Evolutionary conservation across 2,329 filamentous ascomycete species (phyloP), one percentile per base, ranked within the genome.

Genomic region (Monilinia laxa): DNA sequence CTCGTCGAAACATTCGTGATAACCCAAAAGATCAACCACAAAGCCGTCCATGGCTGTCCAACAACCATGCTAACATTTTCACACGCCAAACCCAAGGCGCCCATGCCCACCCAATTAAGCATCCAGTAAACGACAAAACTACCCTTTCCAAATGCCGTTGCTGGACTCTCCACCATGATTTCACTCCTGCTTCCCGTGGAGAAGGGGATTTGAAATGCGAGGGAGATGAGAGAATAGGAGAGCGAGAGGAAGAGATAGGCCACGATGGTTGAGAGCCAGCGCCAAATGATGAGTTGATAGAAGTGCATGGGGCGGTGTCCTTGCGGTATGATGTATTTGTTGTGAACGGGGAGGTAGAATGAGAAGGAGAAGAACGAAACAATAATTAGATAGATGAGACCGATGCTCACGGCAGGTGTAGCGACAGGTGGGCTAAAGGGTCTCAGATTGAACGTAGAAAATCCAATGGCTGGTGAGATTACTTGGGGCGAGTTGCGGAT

Each of bases 321-420:
- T 58, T 82, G 79, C 0, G 82, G 81, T 20, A 80, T 80, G 67
- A 87, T 79, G 73, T 87, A 87, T 72, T 84, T 82, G 71, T 81
- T 81, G 74, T 90, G 86, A 18, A 88, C 84, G 0, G 87, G 87
- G 55, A 89, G 78, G 71, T 89, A 86, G 77, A 89, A 89, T 0
- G 82, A 80, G 75, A 87, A 89, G 38, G 89, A 89, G 78, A 89
- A 89, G 0, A 85, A 84, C 52, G 89, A 80, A 71, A 90, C 89
- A 11, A 64, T 64, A 71, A 90, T 89, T 1, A 89, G 78, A 73
- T 89, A 89, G 71, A 90, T 89, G 38, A 89, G 76, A 0, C 86
- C 86, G 64, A 89, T 87, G 1, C 81, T 84, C 2, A 89, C 82
- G 0, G 86, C 81, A 0, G 87, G 87, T 2, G 82, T 85, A 0